Evolutionary conservation across 148 eudicot species (phyloP), one percentile per base, ranked within the genome.

Genomic region (Rhododendron ovatum): DNA sequence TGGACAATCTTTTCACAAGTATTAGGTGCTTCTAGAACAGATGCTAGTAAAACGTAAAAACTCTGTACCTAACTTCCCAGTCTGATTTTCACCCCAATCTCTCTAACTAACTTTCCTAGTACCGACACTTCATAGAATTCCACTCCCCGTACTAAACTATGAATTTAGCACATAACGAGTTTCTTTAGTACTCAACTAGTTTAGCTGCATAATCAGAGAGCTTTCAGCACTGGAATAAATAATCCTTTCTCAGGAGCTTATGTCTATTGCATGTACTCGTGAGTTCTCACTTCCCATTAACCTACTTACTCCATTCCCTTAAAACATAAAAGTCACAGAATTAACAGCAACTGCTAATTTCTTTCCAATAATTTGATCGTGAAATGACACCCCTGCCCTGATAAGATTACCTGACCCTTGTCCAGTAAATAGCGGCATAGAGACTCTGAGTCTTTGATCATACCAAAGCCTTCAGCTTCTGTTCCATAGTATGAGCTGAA

Each of bases 391-490:
- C 33, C 33, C 43, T 18, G 3, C 45, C 45, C 7, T 41, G 7
- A 11, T 30, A 85, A 35, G 37, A 78, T 88, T 91, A 96, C 99
- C 95, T 92, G 96, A 76, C 94, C 99, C 88, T 93, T 90, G 87
- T 95, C 99, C 35, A 96, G 95, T 59, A 96, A 89, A 92, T 93
- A 96, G 69, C 98, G 93, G 85, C 99, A 95, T 33, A 96, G 89
- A 41, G 99, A 92, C 83, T 95, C 99, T 0, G 99, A 96, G 67
- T 92, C 94, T 85, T 92, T 82, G 79, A 96, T 92, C 45, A 84
- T 35, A 84, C 98, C 99, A 89, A 96, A 96, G 61, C 92, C 99
- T 88, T 96, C 94, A 59, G 89, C 96, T 85, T 94, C 88, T 28
- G 89, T 81, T 59, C 98, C 96, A 77, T 93, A 95, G 86, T 94